A percentile compares a stretch with the other conserved stretches of the same genome.
Conservation (phyloP, 192 early-diverging fungal genomes). For the Dissophora ornata region DNA sequence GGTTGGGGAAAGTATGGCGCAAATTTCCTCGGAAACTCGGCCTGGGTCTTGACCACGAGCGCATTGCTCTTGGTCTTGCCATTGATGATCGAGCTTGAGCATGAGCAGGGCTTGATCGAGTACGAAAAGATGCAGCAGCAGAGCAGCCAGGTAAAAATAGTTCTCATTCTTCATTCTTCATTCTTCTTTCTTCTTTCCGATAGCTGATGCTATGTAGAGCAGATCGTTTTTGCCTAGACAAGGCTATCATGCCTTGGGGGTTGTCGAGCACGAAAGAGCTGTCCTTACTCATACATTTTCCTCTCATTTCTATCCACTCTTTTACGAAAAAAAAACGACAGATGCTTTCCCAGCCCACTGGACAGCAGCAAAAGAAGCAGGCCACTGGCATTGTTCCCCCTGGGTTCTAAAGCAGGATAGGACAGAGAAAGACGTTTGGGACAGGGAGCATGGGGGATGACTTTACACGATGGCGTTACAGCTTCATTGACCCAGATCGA, state of each 20-base stretch:
- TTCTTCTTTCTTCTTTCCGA: background rate
- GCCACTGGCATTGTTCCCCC: conserved; percentile 46
- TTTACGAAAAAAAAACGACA: background rate
- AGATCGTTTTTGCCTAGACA: too few species aligned
- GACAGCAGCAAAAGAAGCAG: conserved; percentile 51
- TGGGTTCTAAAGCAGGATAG: conserved; percentile 27
- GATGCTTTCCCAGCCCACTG: conserved; percentile 47
- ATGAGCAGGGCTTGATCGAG: conserved; percentile 85
- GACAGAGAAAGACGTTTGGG: too few species aligned
- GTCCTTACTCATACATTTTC: background rate
- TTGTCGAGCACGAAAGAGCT: background rate
- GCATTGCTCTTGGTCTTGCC: conserved; percentile 87
- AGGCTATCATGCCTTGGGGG: too few species aligned
- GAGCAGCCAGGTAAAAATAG: conserved; percentile 26
- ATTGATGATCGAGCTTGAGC: conserved; percentile 87
- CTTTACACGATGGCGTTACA: too few species aligned
- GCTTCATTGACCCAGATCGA: too few species aligned
- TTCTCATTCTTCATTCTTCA: background rate
- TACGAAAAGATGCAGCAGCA: conserved; percentile 74
- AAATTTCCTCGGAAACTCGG: conserved; percentile 79
- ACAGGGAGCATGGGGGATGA: too few species aligned
- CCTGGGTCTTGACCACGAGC: conserved; percentile 90
- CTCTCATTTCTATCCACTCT: background rate
- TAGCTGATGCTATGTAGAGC: too few species aligned
- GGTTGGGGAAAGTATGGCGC: conserved; percentile 69